A percentile compares a stretch with the other conserved stretches of the same genome.
Evolutionary conservation across 202 grass and related monocot species (phyloP).

Genomic region (Eragrostis tef): DNA sequence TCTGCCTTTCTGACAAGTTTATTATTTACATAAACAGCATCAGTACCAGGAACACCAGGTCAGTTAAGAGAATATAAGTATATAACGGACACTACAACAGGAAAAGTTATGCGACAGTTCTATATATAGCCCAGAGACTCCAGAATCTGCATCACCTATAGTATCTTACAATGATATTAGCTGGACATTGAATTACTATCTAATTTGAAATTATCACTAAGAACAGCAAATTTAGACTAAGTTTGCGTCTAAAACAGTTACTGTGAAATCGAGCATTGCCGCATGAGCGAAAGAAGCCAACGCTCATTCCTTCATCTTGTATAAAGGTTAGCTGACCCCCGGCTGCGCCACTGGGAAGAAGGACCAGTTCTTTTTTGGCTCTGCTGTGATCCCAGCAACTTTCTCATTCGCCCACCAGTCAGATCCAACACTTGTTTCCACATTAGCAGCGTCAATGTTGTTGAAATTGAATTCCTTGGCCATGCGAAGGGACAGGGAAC

Average conservation of each 20-base stretch:
- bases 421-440: conserved; percentile 60
- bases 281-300: conserved; percentile 31
- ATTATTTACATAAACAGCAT: conserved; percentile 59
- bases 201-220: conserved; percentile 51
- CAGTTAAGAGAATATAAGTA: conserved; percentile 47
- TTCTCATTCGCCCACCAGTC: conserved; percentile 89
- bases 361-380: conserved; percentile 74
- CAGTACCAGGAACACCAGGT: conserved; percentile 35
- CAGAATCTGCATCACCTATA: conserved; percentile 47
- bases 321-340: conserved; percentile 55
- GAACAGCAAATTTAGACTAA: conserved; percentile 37
- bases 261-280: not conserved
- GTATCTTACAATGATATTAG: conserved; percentile 52
- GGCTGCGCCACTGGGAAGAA: conserved; percentile 76
- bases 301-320: conserved; percentile 41
- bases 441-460: conserved; percentile 51
- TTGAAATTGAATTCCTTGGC: conserved; percentile 93
- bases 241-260: conserved; percentile 30
- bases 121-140: conserved; percentile 21
- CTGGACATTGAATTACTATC: conserved; percentile 45
- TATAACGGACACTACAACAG: conserved; percentile 9
- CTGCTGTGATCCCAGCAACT: conserved; percentile 49
- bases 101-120: conserved; percentile 30
- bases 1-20: conserved; percentile 29
- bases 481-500: conserved; percentile 66